Conservation (phyloP, 495 filamentous ascomycete genomes). For the Talaromyces liani region DNA sequence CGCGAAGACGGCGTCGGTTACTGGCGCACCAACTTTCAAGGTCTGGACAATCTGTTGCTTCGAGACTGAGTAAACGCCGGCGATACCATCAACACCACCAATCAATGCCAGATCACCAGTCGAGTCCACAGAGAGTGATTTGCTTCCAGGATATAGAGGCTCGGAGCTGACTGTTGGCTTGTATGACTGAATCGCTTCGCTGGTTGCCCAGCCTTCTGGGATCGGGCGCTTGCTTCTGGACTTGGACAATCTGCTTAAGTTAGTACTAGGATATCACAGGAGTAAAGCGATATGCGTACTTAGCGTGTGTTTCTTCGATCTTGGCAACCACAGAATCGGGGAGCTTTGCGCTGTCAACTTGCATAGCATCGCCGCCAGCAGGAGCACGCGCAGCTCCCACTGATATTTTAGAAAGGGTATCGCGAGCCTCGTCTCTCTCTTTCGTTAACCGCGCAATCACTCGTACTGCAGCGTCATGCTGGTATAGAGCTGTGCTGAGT, state of each 20-base stretch:
- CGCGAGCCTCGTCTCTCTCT: slow-evolving; percentile 87
- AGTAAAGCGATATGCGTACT: slow-evolving; percentile 45
- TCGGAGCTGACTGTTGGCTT: slow-evolving; percentile 53
- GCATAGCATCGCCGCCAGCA: slow-evolving; percentile 75
- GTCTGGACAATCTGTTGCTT: slow-evolving; percentile 60
- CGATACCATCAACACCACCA: slow-evolving; percentile 69
- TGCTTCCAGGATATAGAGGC: slow-evolving; percentile 55
- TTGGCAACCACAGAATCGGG: slow-evolving; percentile 65
- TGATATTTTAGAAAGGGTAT: slow-evolving; percentile 81
- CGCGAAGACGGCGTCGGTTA: slow-evolving; percentile 77
- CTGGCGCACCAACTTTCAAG: slow-evolving; percentile 56
- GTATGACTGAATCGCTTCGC: slow-evolving; percentile 64
- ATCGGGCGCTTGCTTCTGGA: slow-evolving; percentile 80
- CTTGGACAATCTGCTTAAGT: slow-evolving; percentile 59
- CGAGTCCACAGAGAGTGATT: slow-evolving; percentile 57
- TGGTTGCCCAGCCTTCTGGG: slow-evolving; percentile 76
- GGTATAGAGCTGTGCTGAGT: slow-evolving; percentile 85
- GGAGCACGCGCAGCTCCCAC: slow-evolving; percentile 51
- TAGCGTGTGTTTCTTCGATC: slow-evolving; percentile 69
- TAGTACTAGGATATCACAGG: slow-evolving; percentile 3
- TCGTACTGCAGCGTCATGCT: slow-evolving; percentile 88
- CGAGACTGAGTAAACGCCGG: slow-evolving; percentile 71
- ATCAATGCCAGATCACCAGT: slow-evolving; percentile 65
- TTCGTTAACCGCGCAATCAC: slow-evolving; percentile 84
- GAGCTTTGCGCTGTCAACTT: slow-evolving; percentile 69